Conservation (phyloP, 2,329 filamentous ascomycete genomes). For the Malbranchea zuffiana region DNA sequence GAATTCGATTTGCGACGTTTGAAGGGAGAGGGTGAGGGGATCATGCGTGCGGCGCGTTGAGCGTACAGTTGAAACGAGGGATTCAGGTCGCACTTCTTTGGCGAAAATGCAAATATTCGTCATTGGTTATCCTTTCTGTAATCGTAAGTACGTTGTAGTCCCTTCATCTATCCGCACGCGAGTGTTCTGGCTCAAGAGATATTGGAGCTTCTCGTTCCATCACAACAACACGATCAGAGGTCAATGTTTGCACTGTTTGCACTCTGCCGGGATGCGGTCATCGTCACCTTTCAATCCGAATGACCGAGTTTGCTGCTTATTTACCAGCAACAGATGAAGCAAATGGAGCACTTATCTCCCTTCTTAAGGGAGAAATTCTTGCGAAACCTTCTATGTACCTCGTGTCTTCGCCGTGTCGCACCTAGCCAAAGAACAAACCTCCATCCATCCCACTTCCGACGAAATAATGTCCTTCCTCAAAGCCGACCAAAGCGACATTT, state of each 20-base stretch:
- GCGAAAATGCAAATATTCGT: too few relatives aligned
- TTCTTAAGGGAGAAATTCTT: neutral
- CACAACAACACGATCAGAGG: slow-evolving; percentile 14
- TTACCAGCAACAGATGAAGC: neutral
- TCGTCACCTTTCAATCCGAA: too few relatives aligned
- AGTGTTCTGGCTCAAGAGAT: too few relatives aligned
- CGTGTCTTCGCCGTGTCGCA: slow-evolving; percentile 5
- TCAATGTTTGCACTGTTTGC: slow-evolving; percentile 30
- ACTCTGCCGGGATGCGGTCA: too few relatives aligned
- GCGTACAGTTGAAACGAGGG: too few relatives aligned
- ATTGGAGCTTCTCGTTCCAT: too few relatives aligned
- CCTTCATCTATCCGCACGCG: neutral
- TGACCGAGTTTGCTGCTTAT: too few relatives aligned
- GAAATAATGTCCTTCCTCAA: neutral
- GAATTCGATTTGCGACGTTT: slow-evolving; percentile 56
- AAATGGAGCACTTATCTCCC: slow-evolving; percentile 11
- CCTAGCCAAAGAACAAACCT: neutral
- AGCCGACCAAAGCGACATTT: slow-evolving; percentile 3
- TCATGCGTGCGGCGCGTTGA: slow-evolving; percentile 30
- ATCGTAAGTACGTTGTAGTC: too few relatives aligned
- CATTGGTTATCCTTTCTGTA: too few relatives aligned
- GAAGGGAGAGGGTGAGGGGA: slow-evolving; percentile 49
- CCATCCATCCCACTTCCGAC: neutral
- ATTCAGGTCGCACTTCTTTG: too few relatives aligned
- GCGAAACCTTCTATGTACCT: slow-evolving; percentile 5